phyloP scores from a whole-genome alignment of 441 rosid species.

The Populus tomentosa region DNA sequence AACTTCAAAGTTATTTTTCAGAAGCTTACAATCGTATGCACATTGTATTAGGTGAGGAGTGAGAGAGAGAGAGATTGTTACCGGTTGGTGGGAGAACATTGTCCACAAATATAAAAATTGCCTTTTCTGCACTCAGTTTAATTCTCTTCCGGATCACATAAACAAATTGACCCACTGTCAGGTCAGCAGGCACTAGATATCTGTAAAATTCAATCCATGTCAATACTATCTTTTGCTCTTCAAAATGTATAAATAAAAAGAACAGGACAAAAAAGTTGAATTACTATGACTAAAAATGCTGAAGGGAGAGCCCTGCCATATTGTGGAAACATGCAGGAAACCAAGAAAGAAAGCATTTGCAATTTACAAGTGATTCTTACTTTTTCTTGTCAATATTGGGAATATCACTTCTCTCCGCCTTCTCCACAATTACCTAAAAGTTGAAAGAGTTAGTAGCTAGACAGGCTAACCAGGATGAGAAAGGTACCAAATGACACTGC shows the following conservation, averaged over 20 bases:
- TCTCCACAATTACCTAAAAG: constrained; percentile 66
- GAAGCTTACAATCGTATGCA: not conserved
- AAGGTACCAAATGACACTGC: not conserved
- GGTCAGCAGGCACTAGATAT: constrained; percentile 79
- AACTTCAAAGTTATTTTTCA: not conserved
- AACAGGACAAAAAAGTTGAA: not conserved
- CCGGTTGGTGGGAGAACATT: too few relatives aligned
- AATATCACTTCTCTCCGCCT: constrained; percentile 67
- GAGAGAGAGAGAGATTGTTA: constrained; percentile 7
- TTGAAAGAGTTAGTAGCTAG: not conserved
- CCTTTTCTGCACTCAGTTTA: too few relatives aligned
- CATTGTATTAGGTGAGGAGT: not conserved
- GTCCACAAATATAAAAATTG: too few relatives aligned
- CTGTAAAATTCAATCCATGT: constrained; percentile 30
- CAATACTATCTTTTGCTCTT: not conserved
- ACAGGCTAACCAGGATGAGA: not conserved
- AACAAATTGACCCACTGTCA: constrained; percentile 38
- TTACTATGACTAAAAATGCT: not conserved
- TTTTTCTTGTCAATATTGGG: constrained; percentile 86
- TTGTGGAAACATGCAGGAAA: not conserved
- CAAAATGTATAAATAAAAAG: not conserved
- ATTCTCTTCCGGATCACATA: too few relatives aligned
- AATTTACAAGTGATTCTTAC: constrained; percentile 28
- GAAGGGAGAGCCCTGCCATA: not conserved
- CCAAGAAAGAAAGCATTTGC: not conserved